Percentiles rank a stretch among this genome's conserved stretches.
These are phyloP conservation scores for Talaromyces proteolyticus DNA, from an alignment of 495 filamentous ascomycete genomes.

Conservation along the genomic window DNA sequence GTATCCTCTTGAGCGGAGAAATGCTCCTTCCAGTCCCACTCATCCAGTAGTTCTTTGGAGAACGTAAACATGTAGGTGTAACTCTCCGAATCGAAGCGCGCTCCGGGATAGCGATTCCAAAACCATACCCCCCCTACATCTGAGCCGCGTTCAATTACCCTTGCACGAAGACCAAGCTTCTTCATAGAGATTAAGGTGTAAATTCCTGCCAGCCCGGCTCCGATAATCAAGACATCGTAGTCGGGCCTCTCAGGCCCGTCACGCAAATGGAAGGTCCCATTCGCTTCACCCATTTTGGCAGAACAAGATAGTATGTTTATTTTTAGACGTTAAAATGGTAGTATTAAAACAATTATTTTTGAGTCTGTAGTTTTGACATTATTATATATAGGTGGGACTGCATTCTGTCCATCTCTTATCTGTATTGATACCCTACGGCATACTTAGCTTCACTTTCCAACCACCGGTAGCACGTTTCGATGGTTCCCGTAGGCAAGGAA, in stretches of 20 bases:
- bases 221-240: constrained; percentile 44
- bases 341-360: no score
- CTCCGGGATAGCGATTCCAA: constrained; percentile 26
- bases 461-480: no score
- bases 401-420: no score
- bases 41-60: constrained; percentile 14
- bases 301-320: no score
- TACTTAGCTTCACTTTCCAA: no score
- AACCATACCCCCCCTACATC: constrained; percentile 42
- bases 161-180: constrained; percentile 32
- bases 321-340: no score
- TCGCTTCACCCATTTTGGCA: not conserved
- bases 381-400: no score
- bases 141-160: constrained; percentile 38
- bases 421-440: no score
- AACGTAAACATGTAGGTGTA: constrained; percentile 17
- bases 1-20: constrained; percentile 17
- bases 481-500: no score
- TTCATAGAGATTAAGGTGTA: constrained; percentile 35
- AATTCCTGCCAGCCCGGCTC: constrained; percentile 43
- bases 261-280: not conserved
- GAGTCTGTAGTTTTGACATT: no score
- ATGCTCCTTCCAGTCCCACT: constrained; percentile 24
- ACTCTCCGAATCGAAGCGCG: constrained; percentile 14
- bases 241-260: not conserved